Percentiles rank a stretch among this genome's conserved stretches.
phyloP scores from a whole-genome alignment of 805 yeast species.

The Ogataea glucozyma region DNA sequence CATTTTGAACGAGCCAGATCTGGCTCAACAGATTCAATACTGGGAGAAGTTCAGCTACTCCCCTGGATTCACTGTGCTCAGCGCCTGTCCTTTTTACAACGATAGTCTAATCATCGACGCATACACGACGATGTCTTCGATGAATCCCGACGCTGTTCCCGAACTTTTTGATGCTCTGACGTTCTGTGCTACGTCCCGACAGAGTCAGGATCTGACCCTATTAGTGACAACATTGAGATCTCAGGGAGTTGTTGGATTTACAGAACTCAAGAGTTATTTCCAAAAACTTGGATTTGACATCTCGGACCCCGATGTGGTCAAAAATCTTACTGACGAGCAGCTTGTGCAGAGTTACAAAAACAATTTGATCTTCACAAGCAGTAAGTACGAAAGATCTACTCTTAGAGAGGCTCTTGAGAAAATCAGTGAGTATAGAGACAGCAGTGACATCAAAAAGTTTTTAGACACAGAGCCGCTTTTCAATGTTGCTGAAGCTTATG shows the following conservation, averaged over 20 bases:
- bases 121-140: slow-evolving; percentile 41
- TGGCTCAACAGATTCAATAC: slow-evolving; percentile 20
- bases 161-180: slow-evolving; percentile 59
- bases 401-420: slow-evolving; percentile 42
- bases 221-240: slow-evolving; percentile 49
- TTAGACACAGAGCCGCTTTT: slow-evolving; percentile 50
- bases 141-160: slow-evolving; percentile 49
- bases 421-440: slow-evolving; percentile 41
- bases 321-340: slow-evolving; percentile 28
- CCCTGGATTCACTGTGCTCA: slow-evolving; percentile 41
- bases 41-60: slow-evolving; percentile 30
- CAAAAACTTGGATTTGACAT: slow-evolving; percentile 32
- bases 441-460: slow-evolving; percentile 37
- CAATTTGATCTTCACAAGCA: slow-evolving; percentile 23
- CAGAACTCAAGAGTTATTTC: slow-evolving; percentile 39
- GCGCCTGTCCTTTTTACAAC: slow-evolving; percentile 48
- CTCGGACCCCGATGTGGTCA: slow-evolving; percentile 23
- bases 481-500: slow-evolving; percentile 50
- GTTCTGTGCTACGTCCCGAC: slow-evolving; percentile 49
- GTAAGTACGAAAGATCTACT: slow-evolving; percentile 27
- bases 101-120: slow-evolving; percentile 50
- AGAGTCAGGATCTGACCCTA: slow-evolving; percentile 46
- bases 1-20: slow-evolving; percentile 29
- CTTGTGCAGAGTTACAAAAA: slow-evolving; percentile 31
- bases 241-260: slow-evolving; percentile 52